phyloP scores from a whole-genome alignment of 1,284 basidiomycete species.

The Puccinia hordei region DNA sequence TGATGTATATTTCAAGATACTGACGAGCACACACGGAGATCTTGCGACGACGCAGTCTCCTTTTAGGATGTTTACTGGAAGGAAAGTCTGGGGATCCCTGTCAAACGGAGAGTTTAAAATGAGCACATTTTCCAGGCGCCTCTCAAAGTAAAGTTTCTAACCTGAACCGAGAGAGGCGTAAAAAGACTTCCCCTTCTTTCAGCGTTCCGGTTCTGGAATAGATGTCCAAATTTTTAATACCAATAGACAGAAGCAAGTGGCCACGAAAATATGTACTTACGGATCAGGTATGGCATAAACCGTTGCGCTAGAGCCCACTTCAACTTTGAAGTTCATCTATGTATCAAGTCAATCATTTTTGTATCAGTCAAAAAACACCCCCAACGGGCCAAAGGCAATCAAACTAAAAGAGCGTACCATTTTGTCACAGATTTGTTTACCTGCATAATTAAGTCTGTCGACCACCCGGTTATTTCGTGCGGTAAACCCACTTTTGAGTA shows the following conservation, averaged over 20 bases:
- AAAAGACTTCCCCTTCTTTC: constrained; percentile 43
- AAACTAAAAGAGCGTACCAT: constrained; percentile 27
- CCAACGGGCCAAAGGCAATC: neutral
- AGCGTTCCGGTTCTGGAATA: constrained; percentile 41
- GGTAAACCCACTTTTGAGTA: constrained; percentile 34
- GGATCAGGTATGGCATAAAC: constrained; percentile 49
- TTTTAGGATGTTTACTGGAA: constrained; percentile 34
- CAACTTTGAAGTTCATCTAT: constrained; percentile 44
- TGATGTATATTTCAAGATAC: neutral
- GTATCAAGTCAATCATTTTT: neutral
- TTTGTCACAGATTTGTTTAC: constrained; percentile 28
- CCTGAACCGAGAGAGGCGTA: constrained; percentile 46
- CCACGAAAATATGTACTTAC: constrained; percentile 4
- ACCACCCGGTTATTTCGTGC: constrained; percentile 33
- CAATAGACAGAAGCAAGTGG: no score
- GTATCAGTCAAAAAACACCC: neutral
- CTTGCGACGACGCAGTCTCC: constrained; percentile 35
- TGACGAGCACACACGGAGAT: constrained; percentile 46
- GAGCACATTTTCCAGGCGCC: neutral
- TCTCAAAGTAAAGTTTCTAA: neutral
- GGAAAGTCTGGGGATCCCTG: constrained; percentile 26
- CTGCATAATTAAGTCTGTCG: neutral
- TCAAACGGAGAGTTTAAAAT: neutral
- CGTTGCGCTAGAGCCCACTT: constrained; percentile 21
- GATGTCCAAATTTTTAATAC: neutral